A percentile compares a stretch with the other conserved stretches of the same genome.
Evolutionary conservation across 2,329 filamentous ascomycete genomes (phyloP).

Genomic region (Emergomyces orientalis): DNA sequence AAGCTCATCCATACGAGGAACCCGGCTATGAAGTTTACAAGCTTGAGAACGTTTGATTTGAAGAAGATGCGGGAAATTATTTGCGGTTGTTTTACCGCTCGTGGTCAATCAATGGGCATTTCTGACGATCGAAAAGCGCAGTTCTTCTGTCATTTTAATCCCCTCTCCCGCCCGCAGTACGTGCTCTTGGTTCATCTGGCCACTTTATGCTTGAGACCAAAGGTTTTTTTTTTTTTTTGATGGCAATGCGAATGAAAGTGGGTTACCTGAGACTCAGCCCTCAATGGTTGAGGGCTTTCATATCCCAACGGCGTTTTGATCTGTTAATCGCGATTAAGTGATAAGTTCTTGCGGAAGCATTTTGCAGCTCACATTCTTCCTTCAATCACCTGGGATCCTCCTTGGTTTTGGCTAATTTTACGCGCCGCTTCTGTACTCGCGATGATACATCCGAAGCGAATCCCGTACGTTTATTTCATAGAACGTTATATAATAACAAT

Average conservation of each 20-base stretch:
- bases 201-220: not conserved
- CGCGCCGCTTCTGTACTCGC: not conserved
- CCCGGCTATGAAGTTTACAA: slow-evolving; percentile 38
- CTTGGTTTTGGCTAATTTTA: not conserved
- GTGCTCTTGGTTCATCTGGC: not conserved
- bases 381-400: not conserved
- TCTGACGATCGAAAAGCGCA: not conserved
- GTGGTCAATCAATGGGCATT: not conserved
- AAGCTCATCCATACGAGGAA: slow-evolving; percentile 40
- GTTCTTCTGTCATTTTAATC: too few relatives aligned
- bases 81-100: not conserved
- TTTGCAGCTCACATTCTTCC: not conserved
- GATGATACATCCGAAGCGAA: not conserved
- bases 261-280: not conserved
- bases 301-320: not conserved
- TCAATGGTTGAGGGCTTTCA: not conserved
- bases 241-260: not conserved
- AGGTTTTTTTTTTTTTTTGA: not conserved
- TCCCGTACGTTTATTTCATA: not conserved
- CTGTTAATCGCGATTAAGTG: not conserved
- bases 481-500: not conserved
- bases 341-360: not conserved
- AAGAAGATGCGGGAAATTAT: not conserved
- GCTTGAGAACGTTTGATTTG: slow-evolving; percentile 33
- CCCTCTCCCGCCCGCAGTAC: not conserved